These are phyloP conservation scores for Aspergillus luchuensis DNA, from an alignment of 2,329 filamentous ascomycete species.

Conservation along the genomic window DNA sequence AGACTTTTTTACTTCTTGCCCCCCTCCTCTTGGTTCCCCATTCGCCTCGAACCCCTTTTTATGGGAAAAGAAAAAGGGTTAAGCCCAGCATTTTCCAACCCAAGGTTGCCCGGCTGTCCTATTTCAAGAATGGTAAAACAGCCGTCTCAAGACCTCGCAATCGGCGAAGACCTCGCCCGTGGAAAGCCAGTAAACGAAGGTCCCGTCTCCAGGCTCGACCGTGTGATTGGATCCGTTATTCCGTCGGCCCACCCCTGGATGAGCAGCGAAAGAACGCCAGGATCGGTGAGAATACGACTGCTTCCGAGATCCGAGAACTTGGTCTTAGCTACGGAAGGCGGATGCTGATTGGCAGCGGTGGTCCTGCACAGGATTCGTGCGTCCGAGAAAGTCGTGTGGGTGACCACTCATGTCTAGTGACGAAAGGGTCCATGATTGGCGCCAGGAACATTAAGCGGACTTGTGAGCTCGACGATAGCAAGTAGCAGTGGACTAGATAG, in stretches of 20 bases:
- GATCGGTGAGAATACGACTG: constrained; percentile 4
- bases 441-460: constrained; percentile 13
- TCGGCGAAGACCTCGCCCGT: not conserved
- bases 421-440: constrained; percentile 10
- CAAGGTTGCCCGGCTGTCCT: constrained; percentile 1
- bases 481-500: not conserved
- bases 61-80: not conserved
- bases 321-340: constrained; percentile 7
- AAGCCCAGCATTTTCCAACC: not conserved
- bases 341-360: constrained; percentile 8
- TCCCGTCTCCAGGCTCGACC: not conserved
- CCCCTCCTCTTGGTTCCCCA: not conserved
- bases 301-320: constrained; percentile 14
- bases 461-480: not conserved
- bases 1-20: not conserved
- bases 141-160: constrained; percentile 1
- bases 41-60: constrained; percentile 6
- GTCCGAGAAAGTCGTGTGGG: not conserved
- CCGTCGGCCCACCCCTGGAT: constrained; percentile 5
- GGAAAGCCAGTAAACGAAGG: not conserved
- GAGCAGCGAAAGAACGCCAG: constrained; percentile 7
- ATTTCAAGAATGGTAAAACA: constrained; percentile 7
- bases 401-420: not conserved
- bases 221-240: constrained; percentile 1
- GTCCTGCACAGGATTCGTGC: not conserved